These are phyloP conservation scores for Paecilomyces variotii DNA, from an alignment of 2,329 filamentous ascomycete species.

Conservation along the genomic window DNA sequence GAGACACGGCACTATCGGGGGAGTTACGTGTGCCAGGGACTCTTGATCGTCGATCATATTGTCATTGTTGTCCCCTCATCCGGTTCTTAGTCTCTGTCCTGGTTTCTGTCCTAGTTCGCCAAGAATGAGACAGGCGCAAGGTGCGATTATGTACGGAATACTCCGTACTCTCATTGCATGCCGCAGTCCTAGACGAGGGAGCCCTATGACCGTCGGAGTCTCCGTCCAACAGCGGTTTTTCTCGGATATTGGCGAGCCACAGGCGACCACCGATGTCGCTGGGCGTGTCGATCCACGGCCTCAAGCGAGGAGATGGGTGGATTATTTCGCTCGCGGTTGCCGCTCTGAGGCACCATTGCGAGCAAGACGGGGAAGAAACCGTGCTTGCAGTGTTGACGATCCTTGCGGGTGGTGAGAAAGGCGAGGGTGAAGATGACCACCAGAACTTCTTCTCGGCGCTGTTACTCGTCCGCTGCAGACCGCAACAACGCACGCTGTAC, in stretches of 20 bases:
- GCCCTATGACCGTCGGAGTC: background rate
- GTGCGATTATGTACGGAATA: background rate
- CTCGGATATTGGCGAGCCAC: background rate
- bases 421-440: too few species aligned
- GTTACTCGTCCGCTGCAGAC: background rate
- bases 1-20: too few species aligned
- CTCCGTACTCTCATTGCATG: too few species aligned
- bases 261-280: background rate
- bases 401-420: background rate
- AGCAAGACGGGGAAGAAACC: background rate
- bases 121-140: background rate
- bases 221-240: background rate
- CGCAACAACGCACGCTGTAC: background rate
- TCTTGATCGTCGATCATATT: background rate
- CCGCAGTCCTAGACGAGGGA: background rate
- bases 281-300: background rate
- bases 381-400: background rate
- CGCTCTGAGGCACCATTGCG: background rate
- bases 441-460: background rate
- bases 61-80: background rate
- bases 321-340: background rate
- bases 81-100: background rate
- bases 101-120: too few species aligned
- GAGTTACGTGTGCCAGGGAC: background rate
- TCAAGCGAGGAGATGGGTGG: background rate